Evolutionary conservation across 257 asterid genomes (phyloP), one percentile per base, ranked within the genome.

Genomic region (Jacaranda copaia): DNA sequence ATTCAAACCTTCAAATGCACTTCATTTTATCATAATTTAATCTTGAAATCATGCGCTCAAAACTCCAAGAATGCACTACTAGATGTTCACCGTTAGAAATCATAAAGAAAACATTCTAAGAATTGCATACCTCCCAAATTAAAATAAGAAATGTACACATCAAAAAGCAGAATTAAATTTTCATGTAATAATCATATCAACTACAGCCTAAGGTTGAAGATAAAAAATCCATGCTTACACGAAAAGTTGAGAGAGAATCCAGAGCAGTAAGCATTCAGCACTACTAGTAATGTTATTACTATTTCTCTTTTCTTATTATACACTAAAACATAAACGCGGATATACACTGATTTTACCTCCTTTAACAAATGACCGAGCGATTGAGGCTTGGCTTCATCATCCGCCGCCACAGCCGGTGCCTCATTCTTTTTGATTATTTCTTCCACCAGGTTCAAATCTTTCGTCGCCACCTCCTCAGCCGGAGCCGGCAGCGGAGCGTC

Each of bases 301-400:
- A 59, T 20, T 58, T 20, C 15, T 7, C n/a, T 5, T 20, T 25
- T n/a, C 32, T 39, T 18, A 11, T 15, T 14, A 20, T 35, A 62
- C 49, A 64, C 43, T 18, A 46, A 56, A 61, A 18, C 4, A 38
- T n/a, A 74, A 45, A 57, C 15, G 74, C 73, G 65, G 16, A 68
- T 64, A 65, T 15, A 12, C 6, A 43, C 25, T 68, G 56, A 63
- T 56, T 63, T 80, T 80, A 88, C 93, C 91, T 86, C 85, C 18
- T 72, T 71, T 61, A 88, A 78, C 84, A 84, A 75, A 78, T 77
- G 77, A 3, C 90, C 86, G 5, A 88, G 91, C 79, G 89, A 88
- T 45, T 75, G 89, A 63, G 72, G 77, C 74, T 71, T 85, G 63
- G 79, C 73, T 48, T 77, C 84, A 46, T 81, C 79, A 18, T 77